phyloP scores from a whole-genome alignment of 2,329 filamentous ascomycete species.

The Cladophialophora chaetospira region DNA sequence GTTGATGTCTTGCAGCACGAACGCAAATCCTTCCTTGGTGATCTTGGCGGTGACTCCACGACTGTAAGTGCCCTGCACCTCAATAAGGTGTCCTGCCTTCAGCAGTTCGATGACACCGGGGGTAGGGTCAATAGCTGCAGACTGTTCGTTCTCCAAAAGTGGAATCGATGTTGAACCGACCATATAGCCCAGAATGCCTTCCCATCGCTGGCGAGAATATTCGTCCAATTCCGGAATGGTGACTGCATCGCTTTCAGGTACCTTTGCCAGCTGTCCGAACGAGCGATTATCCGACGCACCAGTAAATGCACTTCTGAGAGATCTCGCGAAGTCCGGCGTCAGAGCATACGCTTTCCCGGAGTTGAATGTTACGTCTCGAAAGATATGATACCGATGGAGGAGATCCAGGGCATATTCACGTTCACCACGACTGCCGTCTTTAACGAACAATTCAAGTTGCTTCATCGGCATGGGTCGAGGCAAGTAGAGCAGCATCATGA shows the following conservation, averaged over 20 bases:
- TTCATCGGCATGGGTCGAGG: conserved; percentile 74
- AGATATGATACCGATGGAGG: conserved; percentile 82
- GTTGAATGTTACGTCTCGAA: conserved; percentile 64
- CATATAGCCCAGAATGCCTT: conserved; percentile 93
- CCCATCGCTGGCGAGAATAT: conserved; percentile 88
- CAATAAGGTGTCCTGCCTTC: conserved; percentile 77
- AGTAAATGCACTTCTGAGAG: conserved; percentile 81
- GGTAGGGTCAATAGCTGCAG: conserved; percentile 54
- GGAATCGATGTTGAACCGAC: conserved; percentile 56
- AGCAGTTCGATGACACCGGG: conserved; percentile 82
- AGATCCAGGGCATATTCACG: conserved; percentile 82
- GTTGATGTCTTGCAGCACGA: conserved; percentile 91
- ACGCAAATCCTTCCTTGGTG: conserved; percentile 90
- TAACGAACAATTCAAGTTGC: conserved; percentile 85
- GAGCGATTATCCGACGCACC: conserved; percentile 83
- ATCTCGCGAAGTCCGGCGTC: conserved; percentile 78
- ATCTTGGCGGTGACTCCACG: conserved; percentile 65
- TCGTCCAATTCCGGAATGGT: conserved; percentile 75
- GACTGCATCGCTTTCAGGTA: conserved; percentile 64
- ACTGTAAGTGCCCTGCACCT: conserved; percentile 43
- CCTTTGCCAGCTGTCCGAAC: conserved; percentile 81
- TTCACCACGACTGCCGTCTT: conserved; percentile 67
- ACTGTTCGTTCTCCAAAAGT: conserved; percentile 18
- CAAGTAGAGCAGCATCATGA: conserved; percentile 94
- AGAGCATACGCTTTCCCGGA: conserved; percentile 73